Conservation (phyloP, 2,329 filamentous ascomycete genomes). For the Aspergillus sergii region DNA sequence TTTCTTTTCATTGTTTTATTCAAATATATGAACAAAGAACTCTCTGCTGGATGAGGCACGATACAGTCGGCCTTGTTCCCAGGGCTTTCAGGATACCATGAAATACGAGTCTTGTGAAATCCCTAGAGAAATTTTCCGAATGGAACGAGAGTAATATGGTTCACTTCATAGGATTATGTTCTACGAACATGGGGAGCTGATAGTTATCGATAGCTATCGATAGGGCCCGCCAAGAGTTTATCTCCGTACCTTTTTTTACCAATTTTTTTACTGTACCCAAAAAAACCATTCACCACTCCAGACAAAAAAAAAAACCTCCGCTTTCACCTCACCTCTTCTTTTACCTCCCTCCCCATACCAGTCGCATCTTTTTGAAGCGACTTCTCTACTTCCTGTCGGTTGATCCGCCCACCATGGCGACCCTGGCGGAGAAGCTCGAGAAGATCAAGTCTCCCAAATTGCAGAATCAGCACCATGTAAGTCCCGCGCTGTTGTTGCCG, state of each 20-base stretch:
- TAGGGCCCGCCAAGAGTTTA: conserved; percentile 22
- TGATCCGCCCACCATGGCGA: conserved; percentile 50
- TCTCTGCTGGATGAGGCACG: not conserved
- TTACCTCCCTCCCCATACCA: conserved; percentile 26
- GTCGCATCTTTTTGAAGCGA: conserved; percentile 15
- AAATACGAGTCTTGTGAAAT: not conserved
- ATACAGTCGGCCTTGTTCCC: not conserved
- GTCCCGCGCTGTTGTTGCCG: conserved; percentile 20
- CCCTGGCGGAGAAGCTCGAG: conserved; percentile 87
- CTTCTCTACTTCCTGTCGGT: conserved; percentile 30
- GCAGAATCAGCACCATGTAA: conserved; percentile 90
- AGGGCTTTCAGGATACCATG: not conserved
- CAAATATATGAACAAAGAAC: not conserved
- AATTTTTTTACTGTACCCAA: conserved; percentile 16
- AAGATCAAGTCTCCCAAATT: conserved; percentile 97
- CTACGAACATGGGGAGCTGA: not conserved
- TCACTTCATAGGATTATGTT: not conserved
- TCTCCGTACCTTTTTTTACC: conserved; percentile 36
- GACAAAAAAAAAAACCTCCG: conserved; percentile 30
- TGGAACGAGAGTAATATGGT: not conserved
- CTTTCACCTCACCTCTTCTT: conserved; percentile 29
- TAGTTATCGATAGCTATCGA: conserved; percentile 21
- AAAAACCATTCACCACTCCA: conserved; percentile 21
- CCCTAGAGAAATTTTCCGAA: not conserved
- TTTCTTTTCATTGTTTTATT: conserved; percentile 3